Evolutionary conservation across 768 basidiomycete genomes (phyloP).

Genomic region (Dentipellis sp.): DNA sequence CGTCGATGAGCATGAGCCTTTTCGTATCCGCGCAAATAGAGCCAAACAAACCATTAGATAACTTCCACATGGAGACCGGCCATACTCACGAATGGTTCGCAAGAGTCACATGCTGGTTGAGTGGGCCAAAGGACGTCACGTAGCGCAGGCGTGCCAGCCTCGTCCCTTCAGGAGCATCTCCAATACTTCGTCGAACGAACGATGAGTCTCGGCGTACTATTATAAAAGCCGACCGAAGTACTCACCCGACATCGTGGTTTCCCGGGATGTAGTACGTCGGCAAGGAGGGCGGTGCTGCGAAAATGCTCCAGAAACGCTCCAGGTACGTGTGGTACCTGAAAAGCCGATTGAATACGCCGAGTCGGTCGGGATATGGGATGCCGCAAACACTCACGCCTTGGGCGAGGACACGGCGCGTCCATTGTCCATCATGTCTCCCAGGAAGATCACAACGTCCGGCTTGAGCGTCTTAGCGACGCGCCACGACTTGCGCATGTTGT

Average conservation of each 20-base stretch:
- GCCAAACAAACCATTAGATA: constrained; percentile 58
- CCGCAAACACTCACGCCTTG: constrained; percentile 49
- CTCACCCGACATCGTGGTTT: constrained; percentile 84
- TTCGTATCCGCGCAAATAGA: constrained; percentile 32
- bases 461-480: constrained; percentile 44
- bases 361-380: constrained; percentile 1
- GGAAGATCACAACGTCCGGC: constrained; percentile 70
- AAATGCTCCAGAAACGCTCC: constrained; percentile 61
- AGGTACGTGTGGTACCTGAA: constrained; percentile 69
- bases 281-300: constrained; percentile 35
- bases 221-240: not conserved
- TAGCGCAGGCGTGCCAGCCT: constrained; percentile 39
- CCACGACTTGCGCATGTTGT: constrained; percentile 85
- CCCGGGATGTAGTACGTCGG: constrained; percentile 75
- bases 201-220: not conserved
- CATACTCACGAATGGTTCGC: constrained; percentile 57
- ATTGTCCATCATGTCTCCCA: constrained; percentile 91
- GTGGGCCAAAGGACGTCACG: constrained; percentile 62
- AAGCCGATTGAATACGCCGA: not conserved
- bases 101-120: constrained; percentile 53
- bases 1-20: constrained; percentile 56
- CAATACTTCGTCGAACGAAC: constrained; percentile 18
- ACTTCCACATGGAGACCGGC: not conserved
- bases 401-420: constrained; percentile 59
- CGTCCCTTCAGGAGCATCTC: constrained; percentile 19